Evolutionary conservation across 148 eudicot species (phyloP).

Genomic region (Silene uniflora): DNA sequence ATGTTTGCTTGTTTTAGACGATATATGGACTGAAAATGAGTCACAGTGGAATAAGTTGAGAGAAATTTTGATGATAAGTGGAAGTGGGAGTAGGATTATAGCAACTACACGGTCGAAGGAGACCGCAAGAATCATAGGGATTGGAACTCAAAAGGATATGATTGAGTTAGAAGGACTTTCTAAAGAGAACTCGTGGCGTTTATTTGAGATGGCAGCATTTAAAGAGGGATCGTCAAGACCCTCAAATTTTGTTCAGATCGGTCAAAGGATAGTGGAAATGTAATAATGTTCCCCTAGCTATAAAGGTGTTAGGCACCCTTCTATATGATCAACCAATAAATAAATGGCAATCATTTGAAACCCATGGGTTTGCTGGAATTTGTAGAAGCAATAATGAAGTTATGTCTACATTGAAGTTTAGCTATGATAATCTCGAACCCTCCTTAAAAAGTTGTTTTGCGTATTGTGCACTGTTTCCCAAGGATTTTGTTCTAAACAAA

Average conservation of each 20-base stretch:
- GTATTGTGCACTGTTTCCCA: conserved; percentile 17
- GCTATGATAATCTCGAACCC: conserved; percentile 17
- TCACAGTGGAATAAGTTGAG: conserved; percentile 21
- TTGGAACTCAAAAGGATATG: not conserved
- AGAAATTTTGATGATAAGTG: conserved; percentile 18
- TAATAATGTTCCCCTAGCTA: conserved; percentile 1
- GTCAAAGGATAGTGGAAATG: conserved; percentile 26
- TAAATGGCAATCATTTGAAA: conserved; percentile 12
- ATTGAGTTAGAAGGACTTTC: conserved; percentile 28
- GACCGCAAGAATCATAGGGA: conserved; percentile 30
- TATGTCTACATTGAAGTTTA: conserved; percentile 17
- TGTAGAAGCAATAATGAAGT: conserved; percentile 6
- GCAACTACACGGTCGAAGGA: conserved; percentile 35
- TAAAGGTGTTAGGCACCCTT: conserved; percentile 22
- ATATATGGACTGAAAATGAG: conserved; percentile 26
- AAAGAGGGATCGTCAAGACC: not conserved
- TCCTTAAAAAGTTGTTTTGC: conserved; percentile 19
- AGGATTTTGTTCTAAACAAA: conserved; percentile 5
- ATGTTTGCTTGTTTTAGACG: conserved; percentile 38
- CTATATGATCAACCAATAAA: not conserved
- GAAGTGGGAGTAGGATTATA: conserved; percentile 30
- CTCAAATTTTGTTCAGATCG: conserved; percentile 8
- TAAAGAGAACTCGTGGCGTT: conserved; percentile 24
- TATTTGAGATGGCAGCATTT: conserved; percentile 35
- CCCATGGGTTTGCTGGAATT: conserved; percentile 12